phyloP scores from a whole-genome alignment of 768 basidiomycete genomes.

The Russula emetica region DNA sequence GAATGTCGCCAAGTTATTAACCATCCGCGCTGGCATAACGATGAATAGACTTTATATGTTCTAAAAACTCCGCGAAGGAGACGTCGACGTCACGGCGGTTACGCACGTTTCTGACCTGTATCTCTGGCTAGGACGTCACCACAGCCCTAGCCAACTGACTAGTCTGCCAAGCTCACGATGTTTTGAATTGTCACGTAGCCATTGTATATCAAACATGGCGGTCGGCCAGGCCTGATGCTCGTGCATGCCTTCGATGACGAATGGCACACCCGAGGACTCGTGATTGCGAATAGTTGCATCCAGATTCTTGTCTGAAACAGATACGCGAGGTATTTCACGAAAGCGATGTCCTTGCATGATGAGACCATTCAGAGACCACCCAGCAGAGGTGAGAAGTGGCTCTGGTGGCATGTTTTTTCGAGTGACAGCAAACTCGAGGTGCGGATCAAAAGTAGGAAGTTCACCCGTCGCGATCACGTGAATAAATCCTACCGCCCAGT shows the following conservation, averaged over 20 bases:
- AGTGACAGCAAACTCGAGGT: background rate
- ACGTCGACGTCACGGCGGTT: slow-evolving; percentile 52
- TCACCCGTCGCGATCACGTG: slow-evolving; percentile 10
- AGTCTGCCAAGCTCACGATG: slow-evolving; percentile 19
- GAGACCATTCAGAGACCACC: slow-evolving; percentile 50
- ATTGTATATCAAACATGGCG: slow-evolving; percentile 51
- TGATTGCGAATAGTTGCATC: slow-evolving; percentile 34
- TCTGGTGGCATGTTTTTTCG: slow-evolving; percentile 4
- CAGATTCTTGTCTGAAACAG: slow-evolving; percentile 32
- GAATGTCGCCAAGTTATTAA: slow-evolving; percentile 6
- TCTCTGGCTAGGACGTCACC: slow-evolving; percentile 39
- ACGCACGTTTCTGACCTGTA: slow-evolving; percentile 60
- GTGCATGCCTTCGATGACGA: slow-evolving; percentile 63
- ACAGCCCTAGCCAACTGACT: background rate
- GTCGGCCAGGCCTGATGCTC: slow-evolving; percentile 51
- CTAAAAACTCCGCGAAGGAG: slow-evolving; percentile 50
- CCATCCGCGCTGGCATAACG: slow-evolving; percentile 11
- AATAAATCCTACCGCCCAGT: no score
- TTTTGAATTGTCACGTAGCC: slow-evolving; percentile 41
- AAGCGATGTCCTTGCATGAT: slow-evolving; percentile 43
- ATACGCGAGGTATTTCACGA: slow-evolving; percentile 39
- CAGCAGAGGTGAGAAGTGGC: slow-evolving; percentile 27
- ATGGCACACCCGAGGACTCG: slow-evolving; percentile 48
- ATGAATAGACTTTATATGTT: slow-evolving; percentile 8
- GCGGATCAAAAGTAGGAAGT: background rate